Base-by-base conservation (phyloP, 1,284 basidiomycete species). In the Schizophyllum commune region DNA sequence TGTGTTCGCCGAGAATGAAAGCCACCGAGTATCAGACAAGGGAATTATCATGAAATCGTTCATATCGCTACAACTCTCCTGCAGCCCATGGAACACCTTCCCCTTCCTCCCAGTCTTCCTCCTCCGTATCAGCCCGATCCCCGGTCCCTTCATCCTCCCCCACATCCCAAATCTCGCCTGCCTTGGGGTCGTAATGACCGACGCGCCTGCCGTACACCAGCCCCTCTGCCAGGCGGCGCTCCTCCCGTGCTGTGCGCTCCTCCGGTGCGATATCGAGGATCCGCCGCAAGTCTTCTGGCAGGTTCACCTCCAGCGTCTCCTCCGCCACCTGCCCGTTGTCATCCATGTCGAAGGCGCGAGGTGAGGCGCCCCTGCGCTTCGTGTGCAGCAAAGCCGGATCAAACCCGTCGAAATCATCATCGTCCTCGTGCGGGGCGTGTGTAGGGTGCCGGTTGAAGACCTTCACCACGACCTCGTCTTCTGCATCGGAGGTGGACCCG, bases 61-160 rank as follows among this genome's bases (percentile, higher is more conserved):
- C 19, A 21, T 27, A 19, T 21, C 27, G 67, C 74, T 76, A 90
- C 69, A 91, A 68, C 69, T 91, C 89, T 57, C 84, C 89, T 17
- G 82, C 78, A 72, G 87, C 87, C 89, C 89, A 91, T 63, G 89
- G 86, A 52, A 90, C 79, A 51, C 87, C 86, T 70, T 91, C 89
- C 27, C 86, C 84, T 71, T 91, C 89, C 89, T 89, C 91, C 64
- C 91, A 89, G 56, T 89, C 88, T 68, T 87, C 86, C 5, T 74
- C 79, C 60, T 83, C 84, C 52, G 68, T 73, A 54, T 74, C 71
- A 57, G 62, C 67, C 22, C 63, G 65, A 20, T 59, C 53, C 53
- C 27, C 27, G 11, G 27, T n/a, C 20, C 53, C 75, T 59, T 78
- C 74, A 60, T 74, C 76, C 72, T 91, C 88, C n/a, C 89, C 89